These are phyloP conservation scores for Penicillium sp. DNA, from an alignment of 2,329 filamentous ascomycete species.

Conservation along the genomic window DNA sequence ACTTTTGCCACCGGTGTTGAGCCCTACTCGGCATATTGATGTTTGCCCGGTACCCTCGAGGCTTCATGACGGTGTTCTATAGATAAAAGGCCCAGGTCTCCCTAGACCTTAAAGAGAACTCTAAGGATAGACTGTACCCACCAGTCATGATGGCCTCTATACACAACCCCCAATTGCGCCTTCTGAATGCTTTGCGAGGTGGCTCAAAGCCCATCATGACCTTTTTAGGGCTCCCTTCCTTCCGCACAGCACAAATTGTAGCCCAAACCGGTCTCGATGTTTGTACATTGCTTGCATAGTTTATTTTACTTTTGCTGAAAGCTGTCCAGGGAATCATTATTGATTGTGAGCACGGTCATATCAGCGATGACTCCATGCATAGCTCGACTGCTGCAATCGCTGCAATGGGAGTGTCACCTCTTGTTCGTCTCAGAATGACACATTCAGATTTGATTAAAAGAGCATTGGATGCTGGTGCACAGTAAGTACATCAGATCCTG, in stretches of 20 bases:
- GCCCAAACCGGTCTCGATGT: conserved; percentile 23
- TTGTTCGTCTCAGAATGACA: conserved; percentile 23
- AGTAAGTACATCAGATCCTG: conserved; percentile 9
- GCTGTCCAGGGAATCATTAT: conserved; percentile 14
- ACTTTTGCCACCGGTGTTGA: too few species aligned
- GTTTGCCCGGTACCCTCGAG: too few species aligned
- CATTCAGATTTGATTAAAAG: conserved; percentile 26
- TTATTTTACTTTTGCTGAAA: neutral
- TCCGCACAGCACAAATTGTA: conserved; percentile 22
- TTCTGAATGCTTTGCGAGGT: conserved; percentile 17
- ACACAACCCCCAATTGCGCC: conserved; percentile 14
- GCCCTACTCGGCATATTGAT: too few species aligned
- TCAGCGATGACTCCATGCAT: conserved; percentile 28
- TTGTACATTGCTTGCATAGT: neutral
- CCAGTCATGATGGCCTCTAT: too few species aligned
- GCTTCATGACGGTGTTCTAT: too few species aligned
- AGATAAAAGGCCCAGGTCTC: too few species aligned
- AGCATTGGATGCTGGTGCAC: conserved; percentile 27
- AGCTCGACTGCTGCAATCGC: conserved; percentile 23
- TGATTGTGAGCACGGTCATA: conserved; percentile 26
- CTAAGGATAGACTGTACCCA: too few species aligned
- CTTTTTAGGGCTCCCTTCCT: conserved; percentile 21
- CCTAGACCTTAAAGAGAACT: too few species aligned
- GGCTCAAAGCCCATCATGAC: conserved; percentile 20
- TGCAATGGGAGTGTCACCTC: conserved; percentile 23